Evolutionary conservation across 148 eudicot genomes (phyloP).

Genomic region (Chenopodium album): DNA sequence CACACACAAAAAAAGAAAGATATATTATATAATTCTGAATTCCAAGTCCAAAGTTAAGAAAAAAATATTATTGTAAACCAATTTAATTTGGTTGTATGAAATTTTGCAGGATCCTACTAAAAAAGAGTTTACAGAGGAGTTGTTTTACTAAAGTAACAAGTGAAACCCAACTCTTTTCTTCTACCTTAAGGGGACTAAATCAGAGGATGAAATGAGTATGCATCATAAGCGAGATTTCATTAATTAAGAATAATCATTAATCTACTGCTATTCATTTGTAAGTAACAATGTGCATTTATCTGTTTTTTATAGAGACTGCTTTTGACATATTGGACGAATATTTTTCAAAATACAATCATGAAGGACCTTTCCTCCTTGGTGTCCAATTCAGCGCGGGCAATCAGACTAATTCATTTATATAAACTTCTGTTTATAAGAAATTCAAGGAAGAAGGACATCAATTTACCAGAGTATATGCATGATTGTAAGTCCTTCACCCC

Average conservation of each 20-base stretch:
- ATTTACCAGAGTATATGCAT: too few species aligned
- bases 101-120: conserved; percentile 47
- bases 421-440: neutral
- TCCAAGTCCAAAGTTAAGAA: too few species aligned
- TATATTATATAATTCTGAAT: too few species aligned
- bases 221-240: neutral
- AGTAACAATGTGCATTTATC: neutral
- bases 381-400: conserved; percentile 61
- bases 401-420: neutral
- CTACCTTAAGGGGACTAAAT: conserved; percentile 45
- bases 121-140: conserved; percentile 57
- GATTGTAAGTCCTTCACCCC: too few species aligned
- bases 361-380: conserved; percentile 72
- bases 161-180: conserved; percentile 27
- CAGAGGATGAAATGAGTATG: conserved; percentile 45
- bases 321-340: conserved; percentile 53
- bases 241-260: neutral
- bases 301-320: conserved; percentile 29
- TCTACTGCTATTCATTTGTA: neutral
- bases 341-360: conserved; percentile 47
- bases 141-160: conserved; percentile 43
- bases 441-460: too few species aligned
- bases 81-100: too few species aligned
- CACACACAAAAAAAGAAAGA: too few species aligned
- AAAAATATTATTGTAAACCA: neutral